Evolutionary conservation across 2,329 filamentous ascomycete species (phyloP).

Genomic region (Fusarium chlamydosporum): DNA sequence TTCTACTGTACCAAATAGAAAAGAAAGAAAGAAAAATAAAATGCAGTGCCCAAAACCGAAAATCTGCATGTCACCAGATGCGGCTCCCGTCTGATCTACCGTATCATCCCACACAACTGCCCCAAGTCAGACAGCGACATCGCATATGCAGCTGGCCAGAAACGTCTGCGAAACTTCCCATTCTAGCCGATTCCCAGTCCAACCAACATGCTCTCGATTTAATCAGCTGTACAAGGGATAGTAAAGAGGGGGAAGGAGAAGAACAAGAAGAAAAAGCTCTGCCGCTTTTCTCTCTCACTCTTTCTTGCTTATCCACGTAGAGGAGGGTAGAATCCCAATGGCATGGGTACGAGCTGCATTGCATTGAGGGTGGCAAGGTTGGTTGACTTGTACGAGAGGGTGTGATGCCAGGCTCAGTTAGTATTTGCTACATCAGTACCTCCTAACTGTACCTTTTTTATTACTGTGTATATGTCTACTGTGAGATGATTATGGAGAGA

Average conservation of each 20-base stretch:
- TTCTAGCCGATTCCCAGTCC: conserved; percentile 1
- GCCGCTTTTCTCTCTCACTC: background rate
- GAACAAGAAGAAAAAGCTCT: background rate
- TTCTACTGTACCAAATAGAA: background rate
- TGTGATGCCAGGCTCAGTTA: conserved; percentile 17
- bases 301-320: background rate
- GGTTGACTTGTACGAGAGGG: conserved; percentile 13
- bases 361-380: too few species aligned
- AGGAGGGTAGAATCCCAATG: conserved; percentile 9
- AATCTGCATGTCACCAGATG: conserved; percentile 28
- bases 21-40: background rate
- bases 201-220: background rate
- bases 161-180: conserved; percentile 7
- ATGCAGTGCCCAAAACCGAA: background rate
- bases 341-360: conserved; percentile 11
- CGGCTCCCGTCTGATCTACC: conserved; percentile 38
- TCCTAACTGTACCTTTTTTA: background rate
- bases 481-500: background rate
- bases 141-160: conserved; percentile 39
- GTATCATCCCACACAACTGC: background rate
- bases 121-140: conserved; percentile 7
- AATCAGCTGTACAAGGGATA: conserved; percentile 30
- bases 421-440: background rate
- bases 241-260: background rate
- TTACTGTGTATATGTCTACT: background rate